phyloP scores from a whole-genome alignment of 2,329 filamentous ascomycete genomes.

The Neospermospora avenae region DNA sequence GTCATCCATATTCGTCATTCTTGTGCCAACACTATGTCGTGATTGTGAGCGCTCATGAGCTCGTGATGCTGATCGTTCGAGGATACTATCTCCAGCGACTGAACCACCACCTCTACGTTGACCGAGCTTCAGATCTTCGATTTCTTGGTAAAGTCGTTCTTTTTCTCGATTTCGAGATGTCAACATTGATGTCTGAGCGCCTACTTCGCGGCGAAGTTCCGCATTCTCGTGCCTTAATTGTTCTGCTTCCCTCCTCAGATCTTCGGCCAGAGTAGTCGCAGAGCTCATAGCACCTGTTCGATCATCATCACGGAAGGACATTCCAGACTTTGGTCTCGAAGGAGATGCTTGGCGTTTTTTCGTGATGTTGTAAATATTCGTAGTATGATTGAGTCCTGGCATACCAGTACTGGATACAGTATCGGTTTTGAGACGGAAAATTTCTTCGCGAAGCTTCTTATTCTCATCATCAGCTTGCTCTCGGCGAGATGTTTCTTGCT shows the following conservation, averaged over 20 bases:
- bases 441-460: constrained; percentile 76
- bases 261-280: constrained; percentile 70
- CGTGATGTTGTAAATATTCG: constrained; percentile 64
- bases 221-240: constrained; percentile 89
- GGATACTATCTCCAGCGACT: constrained; percentile 79
- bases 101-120: constrained; percentile 68
- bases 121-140: constrained; percentile 90
- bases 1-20: constrained; percentile 54
- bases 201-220: constrained; percentile 85
- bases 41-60: constrained; percentile 72
- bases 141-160: constrained; percentile 91
- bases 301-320: constrained; percentile 43
- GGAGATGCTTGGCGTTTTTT: constrained; percentile 49
- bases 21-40: constrained; percentile 50
- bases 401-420: constrained; percentile 37
- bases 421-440: constrained; percentile 68
- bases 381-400: constrained; percentile 51
- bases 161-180: constrained; percentile 95
- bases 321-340: constrained; percentile 48
- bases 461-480: constrained; percentile 92
- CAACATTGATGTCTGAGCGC: constrained; percentile 95
- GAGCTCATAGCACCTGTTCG: constrained; percentile 52
- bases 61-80: constrained; percentile 90
- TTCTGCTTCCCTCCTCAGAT: constrained; percentile 64
- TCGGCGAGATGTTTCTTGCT: constrained; percentile 83